Conservation (phyloP, 164 flowering plant species). For the Annona cherimola region DNA sequence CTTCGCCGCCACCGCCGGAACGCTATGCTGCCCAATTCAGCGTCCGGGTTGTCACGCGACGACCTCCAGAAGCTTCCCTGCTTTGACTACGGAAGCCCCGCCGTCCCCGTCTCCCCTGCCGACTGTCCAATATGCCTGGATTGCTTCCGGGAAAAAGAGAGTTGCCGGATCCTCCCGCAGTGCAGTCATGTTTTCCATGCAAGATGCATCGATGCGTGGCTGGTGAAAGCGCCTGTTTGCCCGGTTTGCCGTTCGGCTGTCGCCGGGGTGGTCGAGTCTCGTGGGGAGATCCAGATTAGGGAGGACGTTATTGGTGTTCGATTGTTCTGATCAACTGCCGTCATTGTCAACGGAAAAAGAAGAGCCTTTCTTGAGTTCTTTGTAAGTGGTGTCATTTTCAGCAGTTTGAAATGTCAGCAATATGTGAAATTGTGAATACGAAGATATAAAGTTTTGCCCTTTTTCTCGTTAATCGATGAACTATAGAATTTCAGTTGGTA, state of each 20-base stretch:
- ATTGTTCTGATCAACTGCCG: background rate
- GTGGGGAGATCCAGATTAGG: background rate
- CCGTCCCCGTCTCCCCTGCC: background rate
- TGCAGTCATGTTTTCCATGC: slow-evolving; percentile 59
- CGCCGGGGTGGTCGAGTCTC: background rate
- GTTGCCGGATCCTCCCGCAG: slow-evolving; percentile 39
- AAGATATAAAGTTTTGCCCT: background rate
- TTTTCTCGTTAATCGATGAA: background rate
- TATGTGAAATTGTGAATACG: background rate
- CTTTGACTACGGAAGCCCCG: slow-evolving; percentile 19
- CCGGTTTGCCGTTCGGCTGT: slow-evolving; percentile 42
- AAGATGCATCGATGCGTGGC: slow-evolving; percentile 55
- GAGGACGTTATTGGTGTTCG: background rate
- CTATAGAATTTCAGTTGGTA: background rate
- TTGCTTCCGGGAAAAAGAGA: slow-evolving; percentile 33
- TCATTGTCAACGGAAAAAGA: background rate
- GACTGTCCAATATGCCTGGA: slow-evolving; percentile 63
- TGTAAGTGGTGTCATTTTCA: background rate
- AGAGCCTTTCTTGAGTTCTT: background rate
- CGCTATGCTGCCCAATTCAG: background rate
- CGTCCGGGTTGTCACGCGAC: slow-evolving; percentile 19
- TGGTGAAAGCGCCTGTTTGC: slow-evolving; percentile 44
- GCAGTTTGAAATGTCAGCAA: background rate
- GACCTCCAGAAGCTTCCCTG: slow-evolving; percentile 33
- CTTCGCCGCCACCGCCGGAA: slow-evolving; percentile 22